phyloP scores from a whole-genome alignment of 2,329 filamentous ascomycete species.

The Talaromyces islandicus region DNA sequence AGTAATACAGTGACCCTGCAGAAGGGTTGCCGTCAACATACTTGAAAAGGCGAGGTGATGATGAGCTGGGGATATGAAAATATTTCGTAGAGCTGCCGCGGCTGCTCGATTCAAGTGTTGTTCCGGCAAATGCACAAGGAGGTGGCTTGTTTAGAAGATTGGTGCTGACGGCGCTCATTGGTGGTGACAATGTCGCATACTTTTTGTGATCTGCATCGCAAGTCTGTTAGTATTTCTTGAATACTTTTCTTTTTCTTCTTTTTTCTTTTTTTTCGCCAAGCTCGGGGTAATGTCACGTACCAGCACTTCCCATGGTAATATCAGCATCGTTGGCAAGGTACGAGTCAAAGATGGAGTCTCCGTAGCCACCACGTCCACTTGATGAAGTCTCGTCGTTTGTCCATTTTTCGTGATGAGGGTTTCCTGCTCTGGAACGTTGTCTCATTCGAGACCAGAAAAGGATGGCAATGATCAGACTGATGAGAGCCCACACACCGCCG shows the following conservation, averaged over 20 bases:
- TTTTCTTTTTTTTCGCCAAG: not conserved
- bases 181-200: not conserved
- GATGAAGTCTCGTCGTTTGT: not conserved
- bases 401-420: not conserved
- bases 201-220: not conserved
- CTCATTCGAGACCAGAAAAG: not conserved
- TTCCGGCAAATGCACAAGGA: not conserved
- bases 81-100: not conserved
- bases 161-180: not conserved
- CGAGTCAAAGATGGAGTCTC: not conserved
- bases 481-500: conserved; percentile 11
- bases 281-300: not conserved
- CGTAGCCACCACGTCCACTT: not conserved
- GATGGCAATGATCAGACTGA: conserved; percentile 8
- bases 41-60: not conserved
- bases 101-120: not conserved
- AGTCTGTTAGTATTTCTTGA: not conserved
- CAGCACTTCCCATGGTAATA: not conserved
- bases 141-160: not conserved
- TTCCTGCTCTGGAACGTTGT: not conserved
- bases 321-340: not conserved
- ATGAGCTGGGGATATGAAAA: not conserved
- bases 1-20: no score
- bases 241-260: no score
- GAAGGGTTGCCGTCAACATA: not conserved